A percentile compares a stretch with the other conserved stretches of the same genome.
These are phyloP conservation scores for Carpinus viminea DNA, from an alignment of 306 rosid species.

Conservation along the genomic window DNA sequence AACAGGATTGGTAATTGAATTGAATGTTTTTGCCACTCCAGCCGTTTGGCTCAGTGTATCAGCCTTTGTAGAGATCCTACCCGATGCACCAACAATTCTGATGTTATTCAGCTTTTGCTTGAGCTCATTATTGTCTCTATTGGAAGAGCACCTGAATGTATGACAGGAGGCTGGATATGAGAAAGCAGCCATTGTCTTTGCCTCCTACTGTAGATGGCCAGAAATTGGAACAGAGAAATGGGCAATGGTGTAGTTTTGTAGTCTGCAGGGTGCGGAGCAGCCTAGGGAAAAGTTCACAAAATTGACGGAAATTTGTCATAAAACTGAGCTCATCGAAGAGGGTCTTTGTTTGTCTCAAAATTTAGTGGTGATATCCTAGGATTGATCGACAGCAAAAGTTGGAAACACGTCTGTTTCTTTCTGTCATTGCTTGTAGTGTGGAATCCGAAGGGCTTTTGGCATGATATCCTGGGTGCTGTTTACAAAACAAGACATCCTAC, in stretches of 20 bases:
- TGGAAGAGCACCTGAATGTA: slow-evolving; percentile 47
- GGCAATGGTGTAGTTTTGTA: slow-evolving; percentile 23
- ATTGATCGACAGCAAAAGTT: slow-evolving; percentile 28
- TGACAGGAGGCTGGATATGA: slow-evolving; percentile 35
- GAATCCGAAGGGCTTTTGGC: slow-evolving; percentile 3
- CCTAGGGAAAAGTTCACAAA: slow-evolving; percentile 4
- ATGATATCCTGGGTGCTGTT: not conserved
- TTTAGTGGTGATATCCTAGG: slow-evolving; percentile 27
- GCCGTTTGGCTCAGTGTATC: slow-evolving; percentile 38
- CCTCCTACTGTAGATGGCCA: not conserved
- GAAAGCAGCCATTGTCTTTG: slow-evolving; percentile 37
- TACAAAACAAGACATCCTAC: not conserved
- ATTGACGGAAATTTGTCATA: slow-evolving; percentile 12
- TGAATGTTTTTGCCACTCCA: slow-evolving; percentile 31
- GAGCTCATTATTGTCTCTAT: slow-evolving; percentile 42
- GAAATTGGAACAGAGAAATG: slow-evolving; percentile 39
- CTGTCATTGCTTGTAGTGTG: slow-evolving; percentile 11
- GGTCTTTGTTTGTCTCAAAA: slow-evolving; percentile 3
- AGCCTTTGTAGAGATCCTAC: slow-evolving; percentile 31
- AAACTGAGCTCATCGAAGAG: slow-evolving; percentile 31
- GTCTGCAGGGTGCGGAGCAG: slow-evolving; percentile 18
- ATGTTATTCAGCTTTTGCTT: slow-evolving; percentile 42
- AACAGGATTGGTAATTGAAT: slow-evolving; percentile 26
- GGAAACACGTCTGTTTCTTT: slow-evolving; percentile 5
- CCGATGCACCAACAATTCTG: slow-evolving; percentile 46